Evolutionary conservation across 371 early-diverging fungal species (phyloP), one percentile per base, ranked within the genome.

Genomic region (Mortierella sp.): DNA sequence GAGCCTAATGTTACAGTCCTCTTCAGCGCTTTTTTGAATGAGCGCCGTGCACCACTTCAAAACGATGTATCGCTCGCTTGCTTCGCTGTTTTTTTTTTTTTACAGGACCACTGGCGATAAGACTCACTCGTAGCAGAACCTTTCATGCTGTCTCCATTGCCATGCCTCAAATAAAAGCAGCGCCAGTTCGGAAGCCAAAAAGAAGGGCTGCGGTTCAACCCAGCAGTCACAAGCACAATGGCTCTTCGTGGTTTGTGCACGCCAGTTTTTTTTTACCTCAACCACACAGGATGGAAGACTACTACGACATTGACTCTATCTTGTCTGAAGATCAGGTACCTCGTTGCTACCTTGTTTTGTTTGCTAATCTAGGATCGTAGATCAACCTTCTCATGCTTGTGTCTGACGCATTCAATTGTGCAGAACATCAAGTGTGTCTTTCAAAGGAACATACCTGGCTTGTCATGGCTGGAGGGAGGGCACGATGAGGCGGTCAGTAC

Each of bases 271-370:
- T 10, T 19, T 24, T 23, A 23, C 23, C 14, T 19, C 49, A 4
- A 10, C 51, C 10, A 19, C n/a, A 43, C 45, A 16, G n/a, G 14
- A 14, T 81, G 81, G 82, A 78, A 16, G 84, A 82, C 48, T 86
- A 83, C 58, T 86, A 82, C 70, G 85, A 83, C 67, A 64, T 87
- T 39, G 88, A 87, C 54, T 78, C 82, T 18, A 85, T 84, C 41
- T 74, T 87, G 9, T 81, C 86, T 21, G 86, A 87, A 41, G 85
- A 87, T 56, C 86, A 86, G 82, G 88, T 84, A 61, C 54, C 0
- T 14, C 12, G 5, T n/a, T 24, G 34, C 34, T 26, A 28, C 28
- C 23, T 4, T 10, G 10, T 34, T 38, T 3, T 54, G 19, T 13
- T 54, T 18, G 23, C 7, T 4, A 34, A n/a, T n/a, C n/a, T n/a